These are phyloP conservation scores for Nissolia schottii DNA, from an alignment of 306 rosid species.

Conservation along the genomic window DNA sequence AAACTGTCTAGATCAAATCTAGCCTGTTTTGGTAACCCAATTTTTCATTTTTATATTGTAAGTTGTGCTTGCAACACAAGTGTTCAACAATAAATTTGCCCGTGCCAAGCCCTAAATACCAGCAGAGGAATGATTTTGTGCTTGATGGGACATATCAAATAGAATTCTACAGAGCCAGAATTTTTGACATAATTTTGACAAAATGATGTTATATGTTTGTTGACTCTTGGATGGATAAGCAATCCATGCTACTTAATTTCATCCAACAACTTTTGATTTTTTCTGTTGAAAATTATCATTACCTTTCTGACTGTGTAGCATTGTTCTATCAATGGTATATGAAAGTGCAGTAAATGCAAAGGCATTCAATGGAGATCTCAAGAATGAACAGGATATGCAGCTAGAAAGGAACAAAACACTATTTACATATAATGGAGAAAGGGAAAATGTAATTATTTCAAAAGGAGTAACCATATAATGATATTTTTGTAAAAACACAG, in stretches of 20 bases:
- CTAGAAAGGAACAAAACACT: neutral
- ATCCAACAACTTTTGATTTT: no score
- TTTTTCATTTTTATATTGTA: neutral
- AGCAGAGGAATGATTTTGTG: neutral
- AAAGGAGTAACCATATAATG: neutral
- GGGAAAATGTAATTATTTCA: neutral
- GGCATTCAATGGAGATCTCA: neutral
- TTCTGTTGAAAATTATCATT: no score
- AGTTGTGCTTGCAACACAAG: neutral
- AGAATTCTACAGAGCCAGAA: no score
- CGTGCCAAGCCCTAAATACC: neutral
- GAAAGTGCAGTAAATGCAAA: neutral
- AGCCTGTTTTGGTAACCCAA: neutral
- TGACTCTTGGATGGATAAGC: no score
- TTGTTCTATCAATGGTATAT: no score
- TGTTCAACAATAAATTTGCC: neutral
- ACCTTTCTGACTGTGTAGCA: no score
- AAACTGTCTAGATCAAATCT: neutral
- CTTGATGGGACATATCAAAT: neutral
- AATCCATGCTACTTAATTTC: no score
- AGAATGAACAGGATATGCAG: neutral
- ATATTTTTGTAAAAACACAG: neutral
- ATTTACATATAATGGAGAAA: neutral
- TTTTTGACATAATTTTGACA: no score
- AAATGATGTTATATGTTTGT: no score